Conservation (phyloP, 1,284 basidiomycete species). For the Veloboletus limbatus region DNA sequence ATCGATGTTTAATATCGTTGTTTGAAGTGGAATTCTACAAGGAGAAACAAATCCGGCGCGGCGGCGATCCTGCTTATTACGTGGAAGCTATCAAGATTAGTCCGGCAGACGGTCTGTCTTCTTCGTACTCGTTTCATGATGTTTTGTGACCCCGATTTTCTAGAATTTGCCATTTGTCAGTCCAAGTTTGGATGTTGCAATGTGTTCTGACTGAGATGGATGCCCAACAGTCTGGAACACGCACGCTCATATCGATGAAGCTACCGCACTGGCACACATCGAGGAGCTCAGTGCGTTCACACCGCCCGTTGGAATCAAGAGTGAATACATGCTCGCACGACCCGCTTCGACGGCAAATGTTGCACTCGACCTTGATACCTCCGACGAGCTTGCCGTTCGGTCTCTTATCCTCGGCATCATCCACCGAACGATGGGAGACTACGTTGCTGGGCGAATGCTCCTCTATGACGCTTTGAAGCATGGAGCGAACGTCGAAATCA, state of each 20-base stretch:
- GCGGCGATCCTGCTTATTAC: slow-evolving; percentile 49
- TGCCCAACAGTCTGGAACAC: slow-evolving; percentile 65
- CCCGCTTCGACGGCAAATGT: slow-evolving; percentile 9
- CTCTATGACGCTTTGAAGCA: slow-evolving; percentile 49
- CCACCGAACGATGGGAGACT: slow-evolving; percentile 55
- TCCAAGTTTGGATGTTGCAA: not conserved
- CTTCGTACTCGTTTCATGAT: not conserved
- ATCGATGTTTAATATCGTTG: not conserved
- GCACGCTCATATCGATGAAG: slow-evolving; percentile 52
- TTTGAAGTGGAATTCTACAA: slow-evolving; percentile 66
- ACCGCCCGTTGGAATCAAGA: slow-evolving; percentile 42
- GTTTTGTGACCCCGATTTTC: slow-evolving; percentile 2
- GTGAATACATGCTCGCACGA: slow-evolving; percentile 29
- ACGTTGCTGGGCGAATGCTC: slow-evolving; percentile 43
- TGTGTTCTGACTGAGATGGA: slow-evolving; percentile 1
- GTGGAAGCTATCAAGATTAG: slow-evolving; percentile 59
- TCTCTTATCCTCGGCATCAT: slow-evolving; percentile 64
- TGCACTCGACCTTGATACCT: slow-evolving; percentile 52
- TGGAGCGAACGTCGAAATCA: slow-evolving; percentile 41
- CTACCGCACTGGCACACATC: slow-evolving; percentile 56
- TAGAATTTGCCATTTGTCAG: slow-evolving; percentile 63
- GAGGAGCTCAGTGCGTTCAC: slow-evolving; percentile 45
- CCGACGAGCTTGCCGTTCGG: slow-evolving; percentile 69
- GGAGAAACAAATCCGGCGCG: slow-evolving; percentile 55
- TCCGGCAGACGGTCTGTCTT: slow-evolving; percentile 58